phyloP scores from a whole-genome alignment of 139 green algal genomes.

The Parachlorella kessleri region DNA sequence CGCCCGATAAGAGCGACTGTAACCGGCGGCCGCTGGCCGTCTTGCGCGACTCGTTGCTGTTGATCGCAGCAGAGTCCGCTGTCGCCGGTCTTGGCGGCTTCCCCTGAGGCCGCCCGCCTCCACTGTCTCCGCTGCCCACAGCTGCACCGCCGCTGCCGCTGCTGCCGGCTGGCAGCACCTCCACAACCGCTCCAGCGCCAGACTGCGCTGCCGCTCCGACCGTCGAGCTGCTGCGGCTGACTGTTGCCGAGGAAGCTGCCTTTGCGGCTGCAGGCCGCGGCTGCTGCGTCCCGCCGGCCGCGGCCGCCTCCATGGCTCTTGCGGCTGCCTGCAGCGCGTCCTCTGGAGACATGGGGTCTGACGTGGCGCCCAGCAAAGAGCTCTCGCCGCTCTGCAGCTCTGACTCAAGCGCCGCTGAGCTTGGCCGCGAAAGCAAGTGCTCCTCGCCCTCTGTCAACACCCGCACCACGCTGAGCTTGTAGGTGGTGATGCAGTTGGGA shows the following conservation, averaged over 20 bases:
- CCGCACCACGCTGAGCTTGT: conserved; percentile 22
- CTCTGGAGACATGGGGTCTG: background rate
- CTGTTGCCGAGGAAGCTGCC: background rate
- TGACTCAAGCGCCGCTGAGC: background rate
- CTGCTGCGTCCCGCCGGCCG: too few species aligned
- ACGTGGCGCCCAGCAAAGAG: background rate
- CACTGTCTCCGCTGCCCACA: background rate
- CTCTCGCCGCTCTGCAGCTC: background rate
- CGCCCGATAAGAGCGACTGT: background rate
- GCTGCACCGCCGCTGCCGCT: background rate
- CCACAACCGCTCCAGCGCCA: too few species aligned
- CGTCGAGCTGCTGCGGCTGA: background rate
- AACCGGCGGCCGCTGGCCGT: background rate
- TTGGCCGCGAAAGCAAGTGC: background rate
- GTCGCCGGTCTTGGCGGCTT: too few species aligned
- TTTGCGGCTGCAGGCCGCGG: background rate
- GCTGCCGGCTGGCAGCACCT: too few species aligned
- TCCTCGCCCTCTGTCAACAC: background rate
- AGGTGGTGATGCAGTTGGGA: conserved; percentile 30
- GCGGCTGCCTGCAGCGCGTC: background rate
- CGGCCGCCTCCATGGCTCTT: too few species aligned
- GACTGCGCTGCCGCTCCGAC: background rate
- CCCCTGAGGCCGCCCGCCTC: too few species aligned
- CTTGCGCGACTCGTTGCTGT: background rate
- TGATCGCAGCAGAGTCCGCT: too few species aligned